These are phyloP conservation scores for Spatholobus suberectus DNA, from an alignment of 306 rosid species.

Conservation along the genomic window DNA sequence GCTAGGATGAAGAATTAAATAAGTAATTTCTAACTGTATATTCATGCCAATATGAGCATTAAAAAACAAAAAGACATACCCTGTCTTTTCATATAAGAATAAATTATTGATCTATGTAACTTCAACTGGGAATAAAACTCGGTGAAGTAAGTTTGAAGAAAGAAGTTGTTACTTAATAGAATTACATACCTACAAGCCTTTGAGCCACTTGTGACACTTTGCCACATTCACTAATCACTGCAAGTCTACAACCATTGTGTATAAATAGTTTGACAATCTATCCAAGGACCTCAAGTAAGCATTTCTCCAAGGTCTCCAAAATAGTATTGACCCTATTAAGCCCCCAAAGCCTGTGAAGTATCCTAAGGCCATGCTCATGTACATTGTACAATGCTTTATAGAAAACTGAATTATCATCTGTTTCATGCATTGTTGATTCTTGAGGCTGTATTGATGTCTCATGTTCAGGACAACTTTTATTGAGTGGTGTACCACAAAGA, in stretches of 20 bases:
- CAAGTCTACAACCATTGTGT: too few species aligned
- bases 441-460: too few species aligned
- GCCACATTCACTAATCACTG: background rate
- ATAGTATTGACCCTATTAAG: background rate
- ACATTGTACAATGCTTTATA: too few species aligned
- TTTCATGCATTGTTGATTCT: too few species aligned
- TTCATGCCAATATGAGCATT: too few species aligned
- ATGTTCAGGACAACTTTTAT: too few species aligned
- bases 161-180: too few species aligned
- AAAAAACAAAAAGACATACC: background rate
- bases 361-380: too few species aligned
- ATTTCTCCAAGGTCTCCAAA: background rate
- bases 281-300: background rate
- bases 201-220: background rate
- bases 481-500: too few species aligned
- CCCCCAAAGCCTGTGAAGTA: background rate
- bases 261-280: too few species aligned
- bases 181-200: background rate
- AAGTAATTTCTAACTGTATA: too few species aligned
- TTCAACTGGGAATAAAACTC: background rate
- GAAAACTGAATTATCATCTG: too few species aligned
- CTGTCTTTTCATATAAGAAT: background rate
- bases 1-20: background rate
- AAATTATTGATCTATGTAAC: background rate
- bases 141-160: background rate